phyloP scores from a whole-genome alignment of 208 protist genomes.

The Sergeia podlipaevii region DNA sequence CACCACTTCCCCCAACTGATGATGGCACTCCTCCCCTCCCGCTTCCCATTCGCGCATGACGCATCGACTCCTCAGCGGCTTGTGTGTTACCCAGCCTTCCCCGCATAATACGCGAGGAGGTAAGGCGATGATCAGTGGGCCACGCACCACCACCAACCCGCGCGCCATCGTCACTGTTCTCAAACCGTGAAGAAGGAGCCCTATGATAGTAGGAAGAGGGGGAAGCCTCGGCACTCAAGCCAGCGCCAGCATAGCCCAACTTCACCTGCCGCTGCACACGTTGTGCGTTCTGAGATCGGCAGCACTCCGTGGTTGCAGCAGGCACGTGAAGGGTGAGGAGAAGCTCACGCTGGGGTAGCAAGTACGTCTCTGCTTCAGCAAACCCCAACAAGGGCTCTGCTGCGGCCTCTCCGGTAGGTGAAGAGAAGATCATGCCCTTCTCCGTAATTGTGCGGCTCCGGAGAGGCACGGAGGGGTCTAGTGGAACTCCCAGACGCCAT shows the following conservation, averaged over 20 bases:
- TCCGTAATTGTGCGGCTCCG: conserved; percentile 50
- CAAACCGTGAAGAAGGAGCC: too few relatives aligned
- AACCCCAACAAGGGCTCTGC: conserved; percentile 24
- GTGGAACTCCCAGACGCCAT: conserved; percentile 49
- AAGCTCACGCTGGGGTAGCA: conserved; percentile 76
- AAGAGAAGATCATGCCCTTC: neutral
- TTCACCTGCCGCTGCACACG: conserved; percentile 36
- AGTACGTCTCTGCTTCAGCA: conserved; percentile 61
- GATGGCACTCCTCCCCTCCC: too few relatives aligned
- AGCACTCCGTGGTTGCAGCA: conserved; percentile 28
- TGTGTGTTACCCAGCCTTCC: conserved; percentile 28
- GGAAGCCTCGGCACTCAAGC: conserved; percentile 6
- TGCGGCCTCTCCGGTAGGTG: neutral
- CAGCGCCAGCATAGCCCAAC: conserved; percentile 15
- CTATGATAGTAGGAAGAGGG: too few relatives aligned
- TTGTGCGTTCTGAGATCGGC: conserved; percentile 46
- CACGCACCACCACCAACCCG: conserved; percentile 12
- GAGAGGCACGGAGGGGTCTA: conserved; percentile 49
- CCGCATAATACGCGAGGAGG: conserved; percentile 17
- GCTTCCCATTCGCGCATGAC: too few relatives aligned
- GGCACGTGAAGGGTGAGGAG: conserved; percentile 60
- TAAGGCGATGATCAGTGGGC: conserved; percentile 32
- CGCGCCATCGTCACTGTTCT: neutral
- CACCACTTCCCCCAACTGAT: too few relatives aligned
- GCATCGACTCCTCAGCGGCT: conserved; percentile 20